A percentile compares a stretch with the other conserved stretches of the same genome.
Evolutionary conservation across 805 yeast species (phyloP).

Genomic region (Tetrapisispora pingtungensis): DNA sequence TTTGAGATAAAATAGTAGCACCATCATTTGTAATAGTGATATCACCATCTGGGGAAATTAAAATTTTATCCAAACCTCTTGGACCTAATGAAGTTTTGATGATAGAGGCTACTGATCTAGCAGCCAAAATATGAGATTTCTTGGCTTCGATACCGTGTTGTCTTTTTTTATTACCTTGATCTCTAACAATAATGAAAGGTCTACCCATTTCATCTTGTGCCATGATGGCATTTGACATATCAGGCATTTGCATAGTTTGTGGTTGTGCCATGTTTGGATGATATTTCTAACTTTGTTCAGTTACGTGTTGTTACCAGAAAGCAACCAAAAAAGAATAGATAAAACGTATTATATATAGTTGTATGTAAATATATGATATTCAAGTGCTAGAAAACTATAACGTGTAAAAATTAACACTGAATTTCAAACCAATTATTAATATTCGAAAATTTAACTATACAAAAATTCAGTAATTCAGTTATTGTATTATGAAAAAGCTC

Average conservation of each 20-base stretch:
- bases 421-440: no score
- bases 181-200: constrained; percentile 95
- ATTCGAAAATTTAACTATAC: no score
- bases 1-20: constrained; percentile 89
- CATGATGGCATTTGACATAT: constrained; percentile 94
- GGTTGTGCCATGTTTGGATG: constrained; percentile 4
- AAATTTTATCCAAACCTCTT: constrained; percentile 93
- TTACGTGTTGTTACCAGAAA: no score
- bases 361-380: no score
- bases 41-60: constrained; percentile 93
- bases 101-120: constrained; percentile 86
- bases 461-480: no score
- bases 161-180: constrained; percentile 55
- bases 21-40: constrained; percentile 98
- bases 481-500: no score
- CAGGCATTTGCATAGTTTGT: constrained; percentile 53
- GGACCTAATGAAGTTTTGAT: constrained; percentile 93
- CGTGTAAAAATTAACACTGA: no score
- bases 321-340: no score
- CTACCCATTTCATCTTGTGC: constrained; percentile 99
- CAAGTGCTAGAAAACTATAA: no score
- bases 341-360: no score
- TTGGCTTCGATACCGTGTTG: constrained; percentile 71
- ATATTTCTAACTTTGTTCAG: no score
- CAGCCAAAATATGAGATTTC: constrained; percentile 85